phyloP scores from a whole-genome alignment of 2,329 filamentous ascomycete genomes.

The Cladophialophora chaetospira region DNA sequence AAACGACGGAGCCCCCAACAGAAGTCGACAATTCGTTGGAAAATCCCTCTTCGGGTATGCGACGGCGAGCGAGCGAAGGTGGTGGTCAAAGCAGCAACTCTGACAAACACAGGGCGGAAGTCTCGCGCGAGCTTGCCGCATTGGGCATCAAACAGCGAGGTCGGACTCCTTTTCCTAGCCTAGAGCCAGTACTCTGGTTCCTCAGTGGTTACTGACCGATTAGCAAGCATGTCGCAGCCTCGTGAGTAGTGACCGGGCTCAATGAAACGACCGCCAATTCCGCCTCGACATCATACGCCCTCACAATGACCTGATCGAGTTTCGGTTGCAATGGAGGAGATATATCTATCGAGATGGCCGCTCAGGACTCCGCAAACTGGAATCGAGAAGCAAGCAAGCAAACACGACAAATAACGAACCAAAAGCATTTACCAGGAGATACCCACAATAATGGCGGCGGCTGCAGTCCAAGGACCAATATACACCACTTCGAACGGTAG shows the following conservation, averaged over 20 bases:
- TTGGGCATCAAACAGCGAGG: neutral
- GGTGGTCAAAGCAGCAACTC: neutral
- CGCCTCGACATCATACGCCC: neutral
- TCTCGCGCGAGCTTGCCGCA: neutral
- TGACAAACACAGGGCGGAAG: neutral
- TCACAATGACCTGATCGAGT: neutral
- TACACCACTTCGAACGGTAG: slow-evolving; percentile 20
- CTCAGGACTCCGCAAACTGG: neutral
- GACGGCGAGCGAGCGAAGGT: neutral
- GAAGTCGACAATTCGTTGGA: neutral
- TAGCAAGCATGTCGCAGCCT: neutral
- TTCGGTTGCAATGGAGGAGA: neutral
- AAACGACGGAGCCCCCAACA: neutral
- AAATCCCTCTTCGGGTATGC: neutral
- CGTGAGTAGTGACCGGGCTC: too few relatives aligned
- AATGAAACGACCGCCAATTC: neutral
- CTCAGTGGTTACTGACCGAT: neutral
- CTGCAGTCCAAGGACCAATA: slow-evolving; percentile 14
- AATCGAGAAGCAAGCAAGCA: neutral
- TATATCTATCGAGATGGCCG: slow-evolving; percentile 3
- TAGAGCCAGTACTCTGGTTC: neutral
- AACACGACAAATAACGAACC: neutral
- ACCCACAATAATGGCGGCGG: neutral
- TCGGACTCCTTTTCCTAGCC: neutral
- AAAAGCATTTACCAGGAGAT: neutral